phyloP scores from a whole-genome alignment of 257 asterid genomes.

The Thymus quinquecostatus region DNA sequence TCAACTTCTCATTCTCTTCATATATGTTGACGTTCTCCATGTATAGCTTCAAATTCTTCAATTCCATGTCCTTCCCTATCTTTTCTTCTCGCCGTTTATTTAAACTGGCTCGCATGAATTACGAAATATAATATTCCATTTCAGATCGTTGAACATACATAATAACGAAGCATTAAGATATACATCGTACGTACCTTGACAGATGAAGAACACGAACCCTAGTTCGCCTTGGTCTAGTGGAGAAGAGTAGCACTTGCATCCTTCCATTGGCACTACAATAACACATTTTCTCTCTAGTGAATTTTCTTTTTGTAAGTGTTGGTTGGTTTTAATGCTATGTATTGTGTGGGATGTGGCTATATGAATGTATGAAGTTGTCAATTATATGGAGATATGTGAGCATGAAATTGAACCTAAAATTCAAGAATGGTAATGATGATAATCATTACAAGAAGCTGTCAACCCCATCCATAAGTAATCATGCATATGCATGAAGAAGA shows the following conservation, averaged over 20 bases:
- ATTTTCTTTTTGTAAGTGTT: neutral
- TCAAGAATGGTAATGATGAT: conserved; percentile 37
- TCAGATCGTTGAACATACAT: no score
- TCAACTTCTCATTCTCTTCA: conserved; percentile 65
- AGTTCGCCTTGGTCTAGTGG: conserved; percentile 9
- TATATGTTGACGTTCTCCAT: conserved; percentile 74
- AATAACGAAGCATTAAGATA: no score
- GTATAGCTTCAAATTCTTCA: conserved; percentile 70
- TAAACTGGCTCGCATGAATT: conserved; percentile 22
- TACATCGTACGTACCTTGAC: conserved; percentile 4
- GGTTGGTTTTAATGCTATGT: neutral
- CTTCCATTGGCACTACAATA: neutral
- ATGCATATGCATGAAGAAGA: conserved; percentile 33
- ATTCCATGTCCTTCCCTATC: conserved; percentile 40
- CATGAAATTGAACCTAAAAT: neutral
- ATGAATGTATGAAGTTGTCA: neutral
- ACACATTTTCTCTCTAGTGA: conserved; percentile 17
- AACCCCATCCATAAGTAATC: conserved; percentile 30
- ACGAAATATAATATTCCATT: neutral
- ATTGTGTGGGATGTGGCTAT: neutral
- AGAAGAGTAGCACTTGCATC: conserved; percentile 10
- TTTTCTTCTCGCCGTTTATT: conserved; percentile 41
- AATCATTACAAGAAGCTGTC: conserved; percentile 37
- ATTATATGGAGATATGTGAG: conserved; percentile 18
- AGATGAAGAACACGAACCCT: conserved; percentile 16